Conservation (phyloP, 768 basidiomycete species). For the Russula griseocarnosa region DNA sequence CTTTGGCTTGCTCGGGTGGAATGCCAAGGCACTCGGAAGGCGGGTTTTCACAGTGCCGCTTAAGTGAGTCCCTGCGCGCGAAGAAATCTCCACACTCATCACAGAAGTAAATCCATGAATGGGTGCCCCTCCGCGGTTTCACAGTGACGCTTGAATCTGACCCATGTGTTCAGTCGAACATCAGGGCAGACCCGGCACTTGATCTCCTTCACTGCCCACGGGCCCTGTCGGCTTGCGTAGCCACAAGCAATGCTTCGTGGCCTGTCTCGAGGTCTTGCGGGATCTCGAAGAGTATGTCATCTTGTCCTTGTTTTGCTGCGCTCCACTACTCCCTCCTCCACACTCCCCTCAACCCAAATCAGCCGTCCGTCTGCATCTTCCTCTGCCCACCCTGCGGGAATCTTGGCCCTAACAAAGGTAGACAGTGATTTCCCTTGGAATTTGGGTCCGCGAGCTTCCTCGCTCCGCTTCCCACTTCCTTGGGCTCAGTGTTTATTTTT, state of each 20-base stretch:
- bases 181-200: slow-evolving; percentile 2
- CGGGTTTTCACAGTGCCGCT: not conserved
- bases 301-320: no score
- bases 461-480: not conserved
- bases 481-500: not conserved
- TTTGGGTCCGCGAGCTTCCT: not conserved
- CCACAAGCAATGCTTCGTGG: not conserved
- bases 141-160: not conserved
- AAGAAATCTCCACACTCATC: slow-evolving; percentile 1
- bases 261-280: not conserved
- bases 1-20: not conserved
- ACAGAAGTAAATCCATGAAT: not conserved
- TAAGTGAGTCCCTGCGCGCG: not conserved
- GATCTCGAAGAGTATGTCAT: not conserved
- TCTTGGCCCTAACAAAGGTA: not conserved
- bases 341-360: not conserved
- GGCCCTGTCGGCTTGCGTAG: not conserved
- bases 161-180: not conserved
- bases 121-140: not conserved
- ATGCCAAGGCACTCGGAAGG: not conserved
- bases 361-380: not conserved
- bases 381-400: not conserved
- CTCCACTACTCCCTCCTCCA: not conserved
- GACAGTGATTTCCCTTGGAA: not conserved
- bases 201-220: not conserved